These are phyloP conservation scores for Beauveria scarabaeidicola DNA, from an alignment of 2,329 filamentous ascomycete species.

Conservation along the genomic window DNA sequence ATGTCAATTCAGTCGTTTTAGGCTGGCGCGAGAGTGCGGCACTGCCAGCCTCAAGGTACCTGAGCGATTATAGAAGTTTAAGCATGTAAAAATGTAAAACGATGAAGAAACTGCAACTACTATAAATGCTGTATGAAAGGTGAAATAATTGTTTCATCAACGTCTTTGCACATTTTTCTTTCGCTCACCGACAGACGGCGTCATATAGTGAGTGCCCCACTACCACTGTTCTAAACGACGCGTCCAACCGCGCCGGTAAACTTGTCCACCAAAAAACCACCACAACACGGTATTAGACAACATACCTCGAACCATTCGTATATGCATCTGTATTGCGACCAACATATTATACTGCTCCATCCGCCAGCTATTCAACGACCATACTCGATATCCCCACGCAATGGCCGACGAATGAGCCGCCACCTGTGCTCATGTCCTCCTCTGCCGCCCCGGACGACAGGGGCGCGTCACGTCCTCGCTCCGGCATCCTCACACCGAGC, in stretches of 20 bases:
- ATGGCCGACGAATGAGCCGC: constrained; percentile 3
- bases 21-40: too few relatives aligned
- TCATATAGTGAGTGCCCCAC: neutral
- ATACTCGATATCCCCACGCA: neutral
- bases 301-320: neutral
- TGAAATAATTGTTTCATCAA: neutral
- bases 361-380: neutral
- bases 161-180: too few relatives aligned
- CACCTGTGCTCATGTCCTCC: constrained; percentile 23
- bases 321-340: neutral
- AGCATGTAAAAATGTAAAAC: neutral
- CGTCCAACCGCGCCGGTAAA: constrained; percentile 1
- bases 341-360: neutral
- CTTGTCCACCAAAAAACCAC: constrained; percentile 1
- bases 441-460: constrained; percentile 25
- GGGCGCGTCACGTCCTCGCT: constrained; percentile 43
- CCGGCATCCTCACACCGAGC: constrained; percentile 33
- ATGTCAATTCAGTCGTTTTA: too few relatives aligned
- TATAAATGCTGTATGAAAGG: too few relatives aligned
- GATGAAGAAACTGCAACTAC: neutral
- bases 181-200: neutral
- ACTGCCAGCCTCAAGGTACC: too few relatives aligned
- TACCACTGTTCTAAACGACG: neutral
- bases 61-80: too few relatives aligned
- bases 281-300: neutral